Conservation (phyloP, 257 asterid species). For the Catharanthus roseus region DNA sequence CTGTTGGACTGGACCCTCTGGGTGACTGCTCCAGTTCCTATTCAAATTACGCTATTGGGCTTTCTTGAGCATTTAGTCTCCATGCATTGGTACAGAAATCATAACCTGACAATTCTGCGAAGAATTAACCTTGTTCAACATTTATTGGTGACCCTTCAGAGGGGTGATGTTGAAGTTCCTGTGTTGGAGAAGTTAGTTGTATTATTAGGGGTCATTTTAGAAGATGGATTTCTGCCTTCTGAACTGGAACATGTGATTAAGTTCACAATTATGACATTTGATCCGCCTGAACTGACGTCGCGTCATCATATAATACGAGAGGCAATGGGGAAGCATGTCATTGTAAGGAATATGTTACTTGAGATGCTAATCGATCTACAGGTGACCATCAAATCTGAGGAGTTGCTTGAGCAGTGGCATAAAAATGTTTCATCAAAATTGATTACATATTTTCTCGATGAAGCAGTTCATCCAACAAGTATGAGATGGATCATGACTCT, state of each 20-base stretch:
- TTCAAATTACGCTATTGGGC: conserved; percentile 84
- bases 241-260: conserved; percentile 95
- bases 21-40: conserved; percentile 81
- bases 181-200: conserved; percentile 90
- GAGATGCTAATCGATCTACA: conserved; percentile 99
- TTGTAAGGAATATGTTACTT: conserved; percentile 96
- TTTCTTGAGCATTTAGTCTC: conserved; percentile 98
- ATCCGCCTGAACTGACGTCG: conserved; percentile 77
- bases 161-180: conserved; percentile 98
- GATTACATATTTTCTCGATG: conserved; percentile 87
- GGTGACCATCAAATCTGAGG: conserved; percentile 92
- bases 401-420: conserved; percentile 99
- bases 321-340: conserved; percentile 95
- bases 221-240: conserved; percentile 95
- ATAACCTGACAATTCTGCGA: conserved; percentile 92
- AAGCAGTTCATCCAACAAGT: conserved; percentile 98
- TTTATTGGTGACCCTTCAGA: conserved; percentile 87
- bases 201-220: conserved; percentile 85
- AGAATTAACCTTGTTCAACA: conserved; percentile 96
- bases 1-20: conserved; percentile 99
- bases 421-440: conserved; percentile 90
- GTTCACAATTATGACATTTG: conserved; percentile 95
- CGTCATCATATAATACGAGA: conserved; percentile 65
- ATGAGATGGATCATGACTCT: conserved; percentile 99
- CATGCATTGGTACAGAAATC: conserved; percentile 99